Evolutionary conservation across 1,284 basidiomycete genomes (phyloP).

Genomic region (Schizopora paradoxa): DNA sequence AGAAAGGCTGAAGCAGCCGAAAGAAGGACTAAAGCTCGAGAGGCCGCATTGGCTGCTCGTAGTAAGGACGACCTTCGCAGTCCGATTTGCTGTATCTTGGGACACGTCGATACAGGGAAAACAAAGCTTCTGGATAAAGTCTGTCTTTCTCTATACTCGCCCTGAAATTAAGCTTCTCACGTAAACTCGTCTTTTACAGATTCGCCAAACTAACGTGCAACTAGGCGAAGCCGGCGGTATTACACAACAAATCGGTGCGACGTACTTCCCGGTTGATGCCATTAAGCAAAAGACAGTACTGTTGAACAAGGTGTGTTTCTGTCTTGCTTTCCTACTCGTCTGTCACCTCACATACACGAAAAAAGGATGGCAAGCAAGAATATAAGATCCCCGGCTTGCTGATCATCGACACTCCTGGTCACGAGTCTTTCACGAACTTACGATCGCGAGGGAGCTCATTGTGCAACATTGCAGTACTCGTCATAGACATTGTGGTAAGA

Average conservation of each 20-base stretch:
- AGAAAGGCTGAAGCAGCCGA: slow-evolving; percentile 82
- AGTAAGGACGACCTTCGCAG: slow-evolving; percentile 90
- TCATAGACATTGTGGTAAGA: slow-evolving; percentile 94
- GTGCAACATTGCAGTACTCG: slow-evolving; percentile 98
- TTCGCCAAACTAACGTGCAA: slow-evolving; percentile 99
- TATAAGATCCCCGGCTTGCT: slow-evolving; percentile 97
- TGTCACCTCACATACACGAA: background rate
- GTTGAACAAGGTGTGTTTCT: slow-evolving; percentile 67
- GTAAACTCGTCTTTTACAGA: slow-evolving; percentile 49
- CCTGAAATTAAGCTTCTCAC: background rate
- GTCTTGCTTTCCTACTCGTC: slow-evolving; percentile 9
- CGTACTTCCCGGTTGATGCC: slow-evolving; percentile 98
- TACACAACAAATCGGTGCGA: slow-evolving; percentile 99
- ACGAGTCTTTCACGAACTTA: slow-evolving; percentile 99
- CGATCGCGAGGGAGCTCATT: slow-evolving; percentile 94
- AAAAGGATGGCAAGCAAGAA: slow-evolving; percentile 76
- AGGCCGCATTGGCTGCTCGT: slow-evolving; percentile 83
- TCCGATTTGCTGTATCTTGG: slow-evolving; percentile 99
- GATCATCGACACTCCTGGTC: slow-evolving; percentile 97
- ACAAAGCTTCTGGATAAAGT: slow-evolving; percentile 98
- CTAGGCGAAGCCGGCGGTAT: slow-evolving; percentile 99
- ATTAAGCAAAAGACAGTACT: slow-evolving; percentile 92
- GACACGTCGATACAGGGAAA: slow-evolving; percentile 99
- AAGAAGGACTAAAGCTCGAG: slow-evolving; percentile 76
- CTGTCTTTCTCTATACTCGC: slow-evolving; percentile 16